phyloP scores from a whole-genome alignment of 1,284 basidiomycete species.

The Mixia osmundae region DNA sequence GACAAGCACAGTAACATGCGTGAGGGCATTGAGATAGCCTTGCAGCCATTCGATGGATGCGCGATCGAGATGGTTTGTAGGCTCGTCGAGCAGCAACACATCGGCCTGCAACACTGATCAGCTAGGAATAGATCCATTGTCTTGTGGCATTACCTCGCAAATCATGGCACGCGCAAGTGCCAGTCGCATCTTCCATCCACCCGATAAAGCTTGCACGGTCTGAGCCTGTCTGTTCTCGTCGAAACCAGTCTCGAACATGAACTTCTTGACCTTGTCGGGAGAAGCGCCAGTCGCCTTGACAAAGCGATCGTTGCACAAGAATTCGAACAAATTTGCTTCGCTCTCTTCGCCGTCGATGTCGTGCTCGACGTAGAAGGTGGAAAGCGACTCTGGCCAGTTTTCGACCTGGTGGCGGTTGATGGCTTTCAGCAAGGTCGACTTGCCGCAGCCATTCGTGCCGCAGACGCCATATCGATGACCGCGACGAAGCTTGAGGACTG shows the following conservation, averaged over 20 bases:
- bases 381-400: constrained; percentile 19
- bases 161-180: constrained; percentile 88
- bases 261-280: constrained; percentile 42
- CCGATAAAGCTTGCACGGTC: constrained; percentile 70
- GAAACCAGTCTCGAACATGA: constrained; percentile 72
- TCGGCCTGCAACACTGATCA: background rate
- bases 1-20: constrained; percentile 71
- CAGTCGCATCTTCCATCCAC: constrained; percentile 89
- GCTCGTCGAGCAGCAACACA: background rate
- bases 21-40: constrained; percentile 58
- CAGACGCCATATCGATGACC: constrained; percentile 79
- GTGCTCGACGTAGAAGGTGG: constrained; percentile 22
- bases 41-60: constrained; percentile 84
- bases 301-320: constrained; percentile 19
- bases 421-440: constrained; percentile 89
- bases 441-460: constrained; percentile 85
- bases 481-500: constrained; percentile 66
- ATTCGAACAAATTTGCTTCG: constrained; percentile 16
- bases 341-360: constrained; percentile 21
- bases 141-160: constrained; percentile 66
- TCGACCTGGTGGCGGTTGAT: constrained; percentile 29
- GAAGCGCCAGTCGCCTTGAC: constrained; percentile 14
- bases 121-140: too few species aligned
- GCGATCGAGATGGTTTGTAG: constrained; percentile 27
- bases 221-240: constrained; percentile 65